Evolutionary conservation across 1,139 yeast species (phyloP).

Genomic region (Candida sp.): DNA sequence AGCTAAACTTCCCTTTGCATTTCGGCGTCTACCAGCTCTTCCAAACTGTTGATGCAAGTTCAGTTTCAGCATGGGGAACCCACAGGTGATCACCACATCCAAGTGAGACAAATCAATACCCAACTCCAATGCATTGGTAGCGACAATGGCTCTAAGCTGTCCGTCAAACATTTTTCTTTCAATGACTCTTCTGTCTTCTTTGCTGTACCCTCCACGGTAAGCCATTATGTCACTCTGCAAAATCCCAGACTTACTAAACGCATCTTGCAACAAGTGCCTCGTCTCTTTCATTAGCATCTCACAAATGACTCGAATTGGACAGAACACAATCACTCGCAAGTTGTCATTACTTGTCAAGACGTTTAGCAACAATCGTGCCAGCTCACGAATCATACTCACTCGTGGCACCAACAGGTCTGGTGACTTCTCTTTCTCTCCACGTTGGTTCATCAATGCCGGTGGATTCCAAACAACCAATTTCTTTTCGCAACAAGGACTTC

Average conservation of each 20-base stretch:
- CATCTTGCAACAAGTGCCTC: slow-evolving; percentile 43
- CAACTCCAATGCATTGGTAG: slow-evolving; percentile 93
- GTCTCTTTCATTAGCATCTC: slow-evolving; percentile 89
- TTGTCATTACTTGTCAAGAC: slow-evolving; percentile 57
- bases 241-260: slow-evolving; percentile 40
- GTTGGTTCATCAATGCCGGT: slow-evolving; percentile 61
- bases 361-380: slow-evolving; percentile 73
- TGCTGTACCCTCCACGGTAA: slow-evolving; percentile 94
- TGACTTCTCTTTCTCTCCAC: slow-evolving; percentile 44
- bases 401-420: slow-evolving; percentile 43
- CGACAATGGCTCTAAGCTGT: slow-evolving; percentile 79
- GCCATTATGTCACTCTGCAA: slow-evolving; percentile 76
- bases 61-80: slow-evolving; percentile 87
- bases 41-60: slow-evolving; percentile 97
- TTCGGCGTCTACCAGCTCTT: slow-evolving; percentile 87
- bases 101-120: slow-evolving; percentile 95
- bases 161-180: slow-evolving; percentile 93
- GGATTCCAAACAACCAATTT: slow-evolving; percentile 86
- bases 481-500: slow-evolving; percentile 86
- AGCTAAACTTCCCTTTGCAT: slow-evolving; percentile 68
- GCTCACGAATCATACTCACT: slow-evolving; percentile 73
- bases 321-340: slow-evolving; percentile 81
- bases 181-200: slow-evolving; percentile 81
- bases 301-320: slow-evolving; percentile 85
- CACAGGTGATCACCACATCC: slow-evolving; percentile 91